Base-by-base conservation (phyloP, 441 rosid genomes). In the Francoa sonchifolia region DNA sequence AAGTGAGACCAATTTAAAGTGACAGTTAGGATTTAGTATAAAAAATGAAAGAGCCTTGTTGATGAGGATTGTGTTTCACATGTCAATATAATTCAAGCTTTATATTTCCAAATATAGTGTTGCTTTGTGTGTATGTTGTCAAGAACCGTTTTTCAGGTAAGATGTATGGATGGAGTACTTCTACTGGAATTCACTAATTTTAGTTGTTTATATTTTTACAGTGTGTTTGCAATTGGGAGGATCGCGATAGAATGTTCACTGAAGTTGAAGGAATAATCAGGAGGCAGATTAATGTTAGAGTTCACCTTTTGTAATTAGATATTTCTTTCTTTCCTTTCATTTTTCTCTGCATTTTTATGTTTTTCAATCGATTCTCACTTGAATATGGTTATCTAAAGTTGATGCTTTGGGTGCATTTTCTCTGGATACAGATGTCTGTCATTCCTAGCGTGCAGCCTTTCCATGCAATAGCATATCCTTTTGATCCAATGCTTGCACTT, bases 401-500 rank as follows among this genome's bases (percentile, higher is more conserved):
- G 23, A 9, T 28, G 46, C 10, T 32, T 8, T 49, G 35, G 47
- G 13, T 16, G 2, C 46, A 5, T 31, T 25, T 17, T 26, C 15
- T 30, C 23, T 55, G 13, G 23, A 58, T 54, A 45, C 77, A 92
- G 99, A 72, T 77, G 80, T 77, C 95, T 13, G 80, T 77, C 58
- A 77, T 86, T 49, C 99, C 99, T 12, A 92, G 96, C 41, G 96
- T 92, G 42, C 99, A 92, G 59, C 99, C 99, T 48, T 92, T 92
- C 66, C 99, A 92, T 71, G 99, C 96, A n/a, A 83, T 92, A 57
- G 99, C 99, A 40, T 87, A 87, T 68, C 99, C 97, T 37, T 73
- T 92, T 37, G 97, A 92, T 71, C 67, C 95, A 12, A 61, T 83
- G 63, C 92, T 92, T 58, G 97, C 99, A 23, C 95, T 92, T 41